Percentiles rank a stretch among this genome's conserved stretches.
Conservation (phyloP, 2,329 filamentous ascomycete genomes). For the Penicillium sp. region DNA sequence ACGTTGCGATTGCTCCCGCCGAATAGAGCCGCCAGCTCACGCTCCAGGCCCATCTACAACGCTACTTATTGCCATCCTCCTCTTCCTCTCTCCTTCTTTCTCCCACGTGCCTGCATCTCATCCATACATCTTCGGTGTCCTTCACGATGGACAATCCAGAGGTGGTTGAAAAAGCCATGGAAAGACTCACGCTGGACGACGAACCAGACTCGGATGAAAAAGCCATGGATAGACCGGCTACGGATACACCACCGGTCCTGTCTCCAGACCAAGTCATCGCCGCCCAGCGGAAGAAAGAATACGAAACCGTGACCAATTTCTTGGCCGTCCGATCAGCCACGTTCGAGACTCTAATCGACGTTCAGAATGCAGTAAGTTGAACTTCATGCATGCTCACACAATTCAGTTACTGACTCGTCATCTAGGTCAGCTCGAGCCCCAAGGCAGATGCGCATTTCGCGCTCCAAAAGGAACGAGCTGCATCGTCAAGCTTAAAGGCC, state of each 20-base stretch:
- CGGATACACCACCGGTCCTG: background rate
- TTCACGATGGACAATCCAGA: no score
- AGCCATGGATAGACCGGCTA: background rate
- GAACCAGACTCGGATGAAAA: no score
- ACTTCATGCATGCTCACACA: background rate
- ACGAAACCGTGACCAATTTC: background rate
- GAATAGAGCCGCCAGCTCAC: no score
- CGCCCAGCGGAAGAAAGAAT: background rate
- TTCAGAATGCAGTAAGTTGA: background rate
- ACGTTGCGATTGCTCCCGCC: no score
- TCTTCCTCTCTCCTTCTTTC: no score
- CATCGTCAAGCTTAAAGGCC: background rate
- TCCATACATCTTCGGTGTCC: no score
- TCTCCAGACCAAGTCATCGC: background rate
- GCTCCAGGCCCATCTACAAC: no score
- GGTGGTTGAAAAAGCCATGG: no score
- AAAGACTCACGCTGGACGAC: no score
- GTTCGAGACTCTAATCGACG: background rate
- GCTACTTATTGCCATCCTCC: no score
- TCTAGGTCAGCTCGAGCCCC: background rate
- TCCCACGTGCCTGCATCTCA: no score
- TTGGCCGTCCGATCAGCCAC: background rate
- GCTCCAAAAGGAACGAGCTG: background rate
- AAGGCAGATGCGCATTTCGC: background rate
- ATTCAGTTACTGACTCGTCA: background rate